Percentiles rank a stretch among this genome's conserved stretches.
These are phyloP conservation scores for Scedosporium dehoogii DNA, from an alignment of 2,329 filamentous ascomycete species.

Conservation along the genomic window DNA sequence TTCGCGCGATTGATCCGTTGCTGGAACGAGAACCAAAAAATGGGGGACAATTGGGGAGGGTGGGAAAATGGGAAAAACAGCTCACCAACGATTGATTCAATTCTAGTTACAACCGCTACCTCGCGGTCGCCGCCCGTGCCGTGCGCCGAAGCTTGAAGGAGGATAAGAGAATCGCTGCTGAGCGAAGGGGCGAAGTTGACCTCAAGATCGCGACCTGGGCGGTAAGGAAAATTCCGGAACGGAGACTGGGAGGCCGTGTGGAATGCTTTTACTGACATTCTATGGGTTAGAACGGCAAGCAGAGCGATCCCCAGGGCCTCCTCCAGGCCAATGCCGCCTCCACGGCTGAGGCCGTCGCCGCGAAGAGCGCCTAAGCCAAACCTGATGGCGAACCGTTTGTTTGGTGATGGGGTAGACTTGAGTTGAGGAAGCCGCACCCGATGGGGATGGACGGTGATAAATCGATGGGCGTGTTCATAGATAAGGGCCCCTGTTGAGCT, in stretches of 20 bases:
- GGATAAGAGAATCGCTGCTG: slow-evolving; percentile 74
- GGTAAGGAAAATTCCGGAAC: slow-evolving; percentile 47
- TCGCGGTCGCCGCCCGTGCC: slow-evolving; percentile 86
- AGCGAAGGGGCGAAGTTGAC: slow-evolving; percentile 84
- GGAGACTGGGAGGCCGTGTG: neutral
- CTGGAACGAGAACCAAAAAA: neutral
- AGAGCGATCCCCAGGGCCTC: slow-evolving; percentile 73
- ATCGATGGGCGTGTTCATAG: neutral
- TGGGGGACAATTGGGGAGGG: too few relatives aligned
- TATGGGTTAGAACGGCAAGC: slow-evolving; percentile 79
- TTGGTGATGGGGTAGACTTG: neutral
- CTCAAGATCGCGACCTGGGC: slow-evolving; percentile 90
- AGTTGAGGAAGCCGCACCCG: neutral
- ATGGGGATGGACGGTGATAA: neutral
- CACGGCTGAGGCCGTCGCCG: slow-evolving; percentile 26
- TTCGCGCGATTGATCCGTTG: neutral
- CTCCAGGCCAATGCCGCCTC: slow-evolving; percentile 41
- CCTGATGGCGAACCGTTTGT: neutral
- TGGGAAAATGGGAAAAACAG: slow-evolving; percentile 4
- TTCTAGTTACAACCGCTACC: slow-evolving; percentile 97
- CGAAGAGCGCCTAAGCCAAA: slow-evolving; percentile 14
- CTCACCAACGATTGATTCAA: slow-evolving; percentile 21
- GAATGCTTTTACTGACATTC: neutral
- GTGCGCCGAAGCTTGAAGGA: slow-evolving; percentile 97
- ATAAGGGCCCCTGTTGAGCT: neutral